Evolutionary conservation across 2,329 filamentous ascomycete species (phyloP).

Genomic region (Ceratocystis diversiconidia): DNA sequence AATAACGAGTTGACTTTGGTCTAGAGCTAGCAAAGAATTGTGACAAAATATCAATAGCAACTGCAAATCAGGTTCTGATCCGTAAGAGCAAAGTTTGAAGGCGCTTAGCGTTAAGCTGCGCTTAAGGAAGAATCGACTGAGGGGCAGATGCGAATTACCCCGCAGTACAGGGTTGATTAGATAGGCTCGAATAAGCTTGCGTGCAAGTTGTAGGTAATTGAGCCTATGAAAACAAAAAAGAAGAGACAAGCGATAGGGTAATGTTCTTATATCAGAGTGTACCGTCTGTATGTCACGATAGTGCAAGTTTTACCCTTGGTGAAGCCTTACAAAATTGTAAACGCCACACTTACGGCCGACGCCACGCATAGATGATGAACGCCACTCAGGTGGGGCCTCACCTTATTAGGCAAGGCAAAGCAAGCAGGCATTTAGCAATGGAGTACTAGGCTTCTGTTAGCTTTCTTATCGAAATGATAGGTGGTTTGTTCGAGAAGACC

Average conservation of each 20-base stretch:
- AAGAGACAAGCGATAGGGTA: too few relatives aligned
- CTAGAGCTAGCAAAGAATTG: background rate
- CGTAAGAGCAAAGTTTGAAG: background rate
- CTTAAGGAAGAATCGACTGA: slow-evolving; percentile 9
- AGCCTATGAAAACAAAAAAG: background rate
- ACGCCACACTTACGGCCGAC: background rate
- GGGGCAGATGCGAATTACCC: slow-evolving; percentile 15
- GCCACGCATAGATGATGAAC: background rate
- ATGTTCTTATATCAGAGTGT: too few relatives aligned
- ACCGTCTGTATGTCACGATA: too few relatives aligned
- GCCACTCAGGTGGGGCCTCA: background rate
- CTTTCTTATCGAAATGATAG: slow-evolving; percentile 12
- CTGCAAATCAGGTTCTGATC: background rate
- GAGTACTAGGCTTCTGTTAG: background rate
- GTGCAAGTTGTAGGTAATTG: background rate
- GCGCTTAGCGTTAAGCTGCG: background rate
- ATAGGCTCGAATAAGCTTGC: background rate
- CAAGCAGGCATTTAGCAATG: background rate
- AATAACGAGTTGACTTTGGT: background rate
- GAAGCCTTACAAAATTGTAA: background rate
- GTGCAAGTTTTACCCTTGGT: background rate
- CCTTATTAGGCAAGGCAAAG: background rate
- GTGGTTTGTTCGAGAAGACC: slow-evolving; percentile 11
- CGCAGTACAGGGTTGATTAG: slow-evolving; percentile 1
- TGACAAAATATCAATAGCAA: background rate